phyloP scores from a whole-genome alignment of 495 filamentous ascomycete genomes.

The Daldinia bambusicola region DNA sequence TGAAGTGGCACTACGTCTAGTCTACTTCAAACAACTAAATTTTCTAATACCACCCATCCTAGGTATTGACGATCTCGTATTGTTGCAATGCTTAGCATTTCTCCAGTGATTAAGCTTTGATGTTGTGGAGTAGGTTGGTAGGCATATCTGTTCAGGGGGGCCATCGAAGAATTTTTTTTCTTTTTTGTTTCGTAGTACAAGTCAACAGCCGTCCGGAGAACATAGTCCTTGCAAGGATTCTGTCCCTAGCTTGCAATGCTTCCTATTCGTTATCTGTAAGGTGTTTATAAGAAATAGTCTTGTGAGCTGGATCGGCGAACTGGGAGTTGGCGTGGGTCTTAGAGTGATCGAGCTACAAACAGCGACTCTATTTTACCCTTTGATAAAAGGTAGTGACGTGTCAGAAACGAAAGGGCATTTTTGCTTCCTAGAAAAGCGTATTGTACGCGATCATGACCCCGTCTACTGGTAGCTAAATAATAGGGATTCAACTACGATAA shows the following conservation, averaged over 20 bases:
- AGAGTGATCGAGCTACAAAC: not conserved
- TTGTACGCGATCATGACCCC: not conserved
- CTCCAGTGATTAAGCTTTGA: too few relatives aligned
- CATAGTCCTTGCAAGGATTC: not conserved
- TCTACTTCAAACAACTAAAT: constrained; percentile 15
- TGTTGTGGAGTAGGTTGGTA: not conserved
- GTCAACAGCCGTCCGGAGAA: not conserved
- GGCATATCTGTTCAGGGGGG: not conserved
- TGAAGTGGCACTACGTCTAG: not conserved
- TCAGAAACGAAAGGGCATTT: constrained; percentile 1
- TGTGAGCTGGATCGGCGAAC: not conserved
- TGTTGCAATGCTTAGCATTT: not conserved
- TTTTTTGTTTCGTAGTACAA: constrained; percentile 9
- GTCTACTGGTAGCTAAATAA: constrained; percentile 8
- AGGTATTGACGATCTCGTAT: not conserved
- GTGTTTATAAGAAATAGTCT: not conserved
- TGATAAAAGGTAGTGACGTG: constrained; percentile 14
- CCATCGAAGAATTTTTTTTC: not conserved
- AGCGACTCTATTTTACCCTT: not conserved
- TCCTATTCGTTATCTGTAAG: not conserved
- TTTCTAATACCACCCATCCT: constrained; percentile 2
- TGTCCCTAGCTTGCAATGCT: not conserved
- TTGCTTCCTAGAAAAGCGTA: constrained; percentile 7
- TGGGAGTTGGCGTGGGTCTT: not conserved
- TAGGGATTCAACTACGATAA: not conserved